A percentile compares a stretch with the other conserved stretches of the same genome.
Evolutionary conservation across 169 alveolate genomes (phyloP).

Genomic region (Toxoplasma gondii): DNA sequence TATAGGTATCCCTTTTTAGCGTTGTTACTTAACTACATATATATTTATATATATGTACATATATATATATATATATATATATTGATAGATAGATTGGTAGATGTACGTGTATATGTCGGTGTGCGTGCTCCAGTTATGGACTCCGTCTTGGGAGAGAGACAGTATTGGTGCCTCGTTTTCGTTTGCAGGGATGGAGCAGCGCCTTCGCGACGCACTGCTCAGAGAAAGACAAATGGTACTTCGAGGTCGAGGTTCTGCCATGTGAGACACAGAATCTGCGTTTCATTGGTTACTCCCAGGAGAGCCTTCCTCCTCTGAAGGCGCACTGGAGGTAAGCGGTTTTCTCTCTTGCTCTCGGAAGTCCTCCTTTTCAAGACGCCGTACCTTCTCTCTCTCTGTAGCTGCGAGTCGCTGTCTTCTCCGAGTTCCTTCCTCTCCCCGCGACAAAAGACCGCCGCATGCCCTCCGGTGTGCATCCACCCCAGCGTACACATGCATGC

Average conservation of each 20-base stretch:
- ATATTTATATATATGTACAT: not conserved
- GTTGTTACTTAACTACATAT: too few relatives aligned
- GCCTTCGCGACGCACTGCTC: slow-evolving; percentile 71
- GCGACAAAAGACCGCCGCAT: too few relatives aligned
- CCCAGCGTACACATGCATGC: too few relatives aligned
- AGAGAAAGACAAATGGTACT: slow-evolving; percentile 64
- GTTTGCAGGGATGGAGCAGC: slow-evolving; percentile 66
- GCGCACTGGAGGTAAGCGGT: slow-evolving; percentile 44
- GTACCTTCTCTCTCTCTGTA: not conserved
- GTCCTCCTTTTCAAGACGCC: not conserved
- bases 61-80: too few relatives aligned
- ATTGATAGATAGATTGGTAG: too few relatives aligned
- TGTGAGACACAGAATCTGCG: slow-evolving; percentile 11
- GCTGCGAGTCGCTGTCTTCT: not conserved
- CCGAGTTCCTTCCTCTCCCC: too few relatives aligned
- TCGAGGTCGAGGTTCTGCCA: slow-evolving; percentile 55
- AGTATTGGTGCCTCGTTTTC: too few relatives aligned
- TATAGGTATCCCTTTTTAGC: too few relatives aligned
- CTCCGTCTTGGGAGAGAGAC: too few relatives aligned
- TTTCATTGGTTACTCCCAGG: slow-evolving; percentile 52
- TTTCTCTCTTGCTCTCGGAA: not conserved
- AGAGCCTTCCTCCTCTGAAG: slow-evolving; percentile 5
- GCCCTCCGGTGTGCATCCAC: too few relatives aligned
- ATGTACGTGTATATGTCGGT: too few relatives aligned
- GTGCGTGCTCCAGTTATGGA: too few relatives aligned